These are phyloP conservation scores for Trichoderma reesei DNA, from an alignment of 495 filamentous ascomycete species.

Conservation along the genomic window DNA sequence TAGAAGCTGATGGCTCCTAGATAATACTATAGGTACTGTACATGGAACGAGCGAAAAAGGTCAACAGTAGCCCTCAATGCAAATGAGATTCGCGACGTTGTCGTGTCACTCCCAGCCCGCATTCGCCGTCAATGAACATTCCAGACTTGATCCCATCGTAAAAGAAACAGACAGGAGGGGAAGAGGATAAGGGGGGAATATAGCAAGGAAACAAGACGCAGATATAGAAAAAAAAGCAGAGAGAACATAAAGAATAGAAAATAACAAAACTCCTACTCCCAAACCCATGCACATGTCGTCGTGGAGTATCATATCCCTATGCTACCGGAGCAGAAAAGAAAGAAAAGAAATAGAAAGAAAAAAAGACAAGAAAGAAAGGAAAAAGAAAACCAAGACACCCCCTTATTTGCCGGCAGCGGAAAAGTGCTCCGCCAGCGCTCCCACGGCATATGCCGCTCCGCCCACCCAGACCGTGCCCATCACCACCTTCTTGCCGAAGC, in stretches of 20 bases:
- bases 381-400: slow-evolving; percentile 30
- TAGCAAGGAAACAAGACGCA: too few species aligned
- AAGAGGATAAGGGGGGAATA: slow-evolving; percentile 2
- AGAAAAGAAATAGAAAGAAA: background rate
- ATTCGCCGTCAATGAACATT: slow-evolving; percentile 1
- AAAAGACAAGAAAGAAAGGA: background rate
- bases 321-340: background rate
- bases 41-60: background rate
- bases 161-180: background rate
- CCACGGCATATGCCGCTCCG: slow-evolving; percentile 55
- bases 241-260: background rate
- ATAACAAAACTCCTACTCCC: slow-evolving; percentile 16
- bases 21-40: background rate
- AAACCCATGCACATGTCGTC: slow-evolving; percentile 27
- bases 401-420: slow-evolving; percentile 43
- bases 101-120: slow-evolving; percentile 13
- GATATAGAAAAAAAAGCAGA: too few species aligned
- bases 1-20: background rate
- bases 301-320: slow-evolving; percentile 17
- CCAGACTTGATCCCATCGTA: slow-evolving; percentile 7
- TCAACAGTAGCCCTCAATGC: slow-evolving; percentile 1
- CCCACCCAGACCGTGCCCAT: slow-evolving; percentile 51
- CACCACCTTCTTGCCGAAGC: slow-evolving; percentile 39
- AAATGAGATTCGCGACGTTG: slow-evolving; percentile 7
- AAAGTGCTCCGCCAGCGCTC: slow-evolving; percentile 60